These are phyloP conservation scores for Angophora floribunda DNA, from an alignment of 345 rosid genomes.

Conservation along the genomic window DNA sequence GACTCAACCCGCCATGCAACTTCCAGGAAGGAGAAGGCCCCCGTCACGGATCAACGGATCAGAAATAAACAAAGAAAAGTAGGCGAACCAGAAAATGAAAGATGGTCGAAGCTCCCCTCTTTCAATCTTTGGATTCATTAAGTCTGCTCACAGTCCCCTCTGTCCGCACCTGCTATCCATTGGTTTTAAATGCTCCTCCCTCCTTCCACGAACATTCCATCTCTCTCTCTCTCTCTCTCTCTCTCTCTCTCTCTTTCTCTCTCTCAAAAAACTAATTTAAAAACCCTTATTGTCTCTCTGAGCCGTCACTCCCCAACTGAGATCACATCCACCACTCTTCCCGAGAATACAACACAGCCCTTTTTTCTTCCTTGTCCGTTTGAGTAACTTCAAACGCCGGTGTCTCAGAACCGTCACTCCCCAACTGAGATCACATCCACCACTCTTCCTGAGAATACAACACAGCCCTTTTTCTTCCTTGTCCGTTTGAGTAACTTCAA, in stretches of 20 bases:
- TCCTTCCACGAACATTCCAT: constrained; percentile 5
- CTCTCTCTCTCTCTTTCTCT: not conserved
- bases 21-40: constrained; percentile 39
- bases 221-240: not conserved
- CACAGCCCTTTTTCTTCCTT: not conserved
- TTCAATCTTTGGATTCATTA: not conserved
- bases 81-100: not conserved
- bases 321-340: not conserved
- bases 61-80: not conserved
- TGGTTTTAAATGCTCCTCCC: not conserved
- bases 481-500: not conserved
- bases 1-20: constrained; percentile 17
- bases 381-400: not conserved
- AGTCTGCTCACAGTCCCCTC: not conserved
- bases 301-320: not conserved
- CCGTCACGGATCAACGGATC: not conserved
- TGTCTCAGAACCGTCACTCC: not conserved
- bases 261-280: not conserved
- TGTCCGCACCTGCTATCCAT: not conserved
- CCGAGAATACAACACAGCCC: not conserved
- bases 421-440: not conserved
- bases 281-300: not conserved
- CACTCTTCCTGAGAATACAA: not conserved
- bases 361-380: not conserved
- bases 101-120: not conserved